A percentile compares a stretch with the other conserved stretches of the same genome.
These are phyloP conservation scores for Botryotinia convoluta DNA, from an alignment of 2,329 filamentous ascomycete species.

Conservation along the genomic window DNA sequence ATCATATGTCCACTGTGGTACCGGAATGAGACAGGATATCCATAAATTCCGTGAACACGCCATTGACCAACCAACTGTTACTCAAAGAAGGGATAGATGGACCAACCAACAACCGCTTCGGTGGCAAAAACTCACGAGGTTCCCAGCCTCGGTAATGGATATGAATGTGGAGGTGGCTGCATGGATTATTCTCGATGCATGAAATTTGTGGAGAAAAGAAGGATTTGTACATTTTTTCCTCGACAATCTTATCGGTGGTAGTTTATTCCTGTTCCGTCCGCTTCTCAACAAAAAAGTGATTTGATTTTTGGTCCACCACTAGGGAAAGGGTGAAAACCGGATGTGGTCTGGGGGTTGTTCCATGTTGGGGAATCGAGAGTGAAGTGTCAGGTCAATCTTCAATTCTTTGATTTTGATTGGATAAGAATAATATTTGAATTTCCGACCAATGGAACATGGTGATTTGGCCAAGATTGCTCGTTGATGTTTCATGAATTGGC, in stretches of 20 bases:
- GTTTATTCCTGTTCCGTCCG: not conserved
- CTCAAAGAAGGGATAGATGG: not conserved
- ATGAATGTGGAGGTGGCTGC: constrained; percentile 7
- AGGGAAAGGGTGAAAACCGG: not conserved
- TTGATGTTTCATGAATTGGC: not conserved
- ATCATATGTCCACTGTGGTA: not conserved
- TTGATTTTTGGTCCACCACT: not conserved
- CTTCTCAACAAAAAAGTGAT: constrained; percentile 8
- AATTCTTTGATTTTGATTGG: not conserved
- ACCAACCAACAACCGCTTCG: not conserved
- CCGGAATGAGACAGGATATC: not conserved
- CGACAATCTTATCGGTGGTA: constrained; percentile 5
- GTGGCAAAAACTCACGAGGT: not conserved
- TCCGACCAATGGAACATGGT: not conserved
- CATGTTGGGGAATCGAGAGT: not conserved
- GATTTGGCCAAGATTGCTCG: not conserved
- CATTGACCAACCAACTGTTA: not conserved
- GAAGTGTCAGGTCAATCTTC: constrained; percentile 1
- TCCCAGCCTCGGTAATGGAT: constrained; percentile 2
- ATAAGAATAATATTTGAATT: not conserved
- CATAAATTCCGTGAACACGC: not conserved
- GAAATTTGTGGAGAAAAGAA: not conserved
- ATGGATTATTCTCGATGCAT: constrained; percentile 5
- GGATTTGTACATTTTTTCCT: not conserved
- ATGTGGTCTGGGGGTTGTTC: not conserved